phyloP scores from a whole-genome alignment of 108 stramenopile genomes.

The Cyclotella sp. region DNA sequence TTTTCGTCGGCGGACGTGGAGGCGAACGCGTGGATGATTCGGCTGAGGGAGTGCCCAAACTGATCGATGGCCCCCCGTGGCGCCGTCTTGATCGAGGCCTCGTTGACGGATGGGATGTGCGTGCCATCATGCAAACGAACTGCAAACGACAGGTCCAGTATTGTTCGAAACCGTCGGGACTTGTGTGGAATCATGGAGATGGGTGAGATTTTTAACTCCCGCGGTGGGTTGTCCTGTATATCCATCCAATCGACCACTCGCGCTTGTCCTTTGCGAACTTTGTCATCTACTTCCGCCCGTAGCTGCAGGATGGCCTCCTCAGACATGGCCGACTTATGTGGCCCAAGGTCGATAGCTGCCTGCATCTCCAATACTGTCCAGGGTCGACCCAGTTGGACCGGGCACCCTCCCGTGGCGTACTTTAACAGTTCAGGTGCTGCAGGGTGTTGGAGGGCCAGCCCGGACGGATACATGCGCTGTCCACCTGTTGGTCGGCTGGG shows the following conservation, averaged over 20 bases:
- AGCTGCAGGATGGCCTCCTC: conserved; percentile 13
- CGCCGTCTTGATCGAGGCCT: neutral
- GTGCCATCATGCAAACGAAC: neutral
- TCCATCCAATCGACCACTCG: conserved; percentile 10
- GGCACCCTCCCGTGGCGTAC: conserved; percentile 22
- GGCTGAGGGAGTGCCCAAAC: neutral
- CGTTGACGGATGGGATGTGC: conserved; percentile 3
- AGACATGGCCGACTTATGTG: conserved; percentile 15
- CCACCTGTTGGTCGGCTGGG: no score
- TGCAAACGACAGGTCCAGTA: conserved; percentile 17
- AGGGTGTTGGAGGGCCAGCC: conserved; percentile 7
- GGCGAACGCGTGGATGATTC: conserved; percentile 21
- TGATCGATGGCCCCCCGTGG: no score
- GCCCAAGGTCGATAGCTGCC: conserved; percentile 20
- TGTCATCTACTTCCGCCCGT: neutral
- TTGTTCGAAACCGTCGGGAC: no score
- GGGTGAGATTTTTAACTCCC: no score
- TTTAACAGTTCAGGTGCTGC: conserved; percentile 10
- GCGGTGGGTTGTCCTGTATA: conserved; percentile 9
- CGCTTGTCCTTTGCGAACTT: neutral
- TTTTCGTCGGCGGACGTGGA: neutral
- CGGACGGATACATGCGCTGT: conserved; percentile 23
- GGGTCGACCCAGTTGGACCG: conserved; percentile 2
- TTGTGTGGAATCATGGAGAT: no score
- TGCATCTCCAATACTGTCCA: conserved; percentile 14